Base-by-base conservation (phyloP, 2,329 filamentous ascomycete genomes). In the Chalara sp. region DNA sequence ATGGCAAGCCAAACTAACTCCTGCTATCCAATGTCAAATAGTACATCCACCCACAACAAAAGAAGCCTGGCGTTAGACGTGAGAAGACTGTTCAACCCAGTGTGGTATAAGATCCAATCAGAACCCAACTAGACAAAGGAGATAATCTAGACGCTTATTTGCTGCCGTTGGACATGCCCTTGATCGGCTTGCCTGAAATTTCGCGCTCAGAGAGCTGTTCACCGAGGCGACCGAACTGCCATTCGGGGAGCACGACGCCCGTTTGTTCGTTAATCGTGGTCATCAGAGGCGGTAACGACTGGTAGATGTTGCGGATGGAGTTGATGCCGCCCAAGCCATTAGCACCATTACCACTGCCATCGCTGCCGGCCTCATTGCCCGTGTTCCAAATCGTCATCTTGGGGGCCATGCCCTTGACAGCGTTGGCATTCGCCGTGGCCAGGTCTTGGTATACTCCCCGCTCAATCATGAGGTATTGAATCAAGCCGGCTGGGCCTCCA, bases 341-440 rank as follows among this genome's bases (percentile, higher is more conserved):
- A 30, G 68, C 70, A 41, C 64, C 71, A n/a, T 68, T 72, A 21
- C 65, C 63, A 8, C 69, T 70, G 12, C 65, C 74, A 32, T 55
- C 55, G 13, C 55, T 50, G 4, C 61, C 61, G 43, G 61, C 60
- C 47, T 76, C 71, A 46, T 70, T 67, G 42, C 87, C 87, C 6
- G 89, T 95, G 65, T 89, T 93, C 89, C 89, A 95, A 30, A 92
- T 83, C 55, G 84, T 90, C 71, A 95, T 93, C 83, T 95, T 95
- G 57, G 89, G 89, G 67, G 90, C 80, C 58, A 95, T 70, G 30
- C 89, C 89, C 47, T 80, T 76, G 64, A 95, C 80, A 32, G 87
- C 89, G 32, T 76, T 67, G 44, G 86, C 88, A 61, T 95, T 95
- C 46, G 87, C 87, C 60, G 85, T 76, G 52, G 89, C 89, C 46